A percentile compares a stretch with the other conserved stretches of the same genome.
phyloP scores from a whole-genome alignment of 164 flowering plant species.

The Annona squamosa region DNA sequence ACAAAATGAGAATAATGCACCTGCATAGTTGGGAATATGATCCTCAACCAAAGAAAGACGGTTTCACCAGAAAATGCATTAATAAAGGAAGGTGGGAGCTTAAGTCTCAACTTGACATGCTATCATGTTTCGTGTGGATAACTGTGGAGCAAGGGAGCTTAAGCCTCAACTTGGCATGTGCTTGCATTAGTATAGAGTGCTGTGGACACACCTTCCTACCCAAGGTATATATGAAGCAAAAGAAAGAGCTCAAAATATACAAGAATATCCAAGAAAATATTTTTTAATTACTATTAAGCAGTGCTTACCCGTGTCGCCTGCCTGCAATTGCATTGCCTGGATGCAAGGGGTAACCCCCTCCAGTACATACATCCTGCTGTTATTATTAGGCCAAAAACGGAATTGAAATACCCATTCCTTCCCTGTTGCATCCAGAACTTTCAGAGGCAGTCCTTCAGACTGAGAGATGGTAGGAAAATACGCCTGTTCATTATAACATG shows the following conservation, averaged over 20 bases:
- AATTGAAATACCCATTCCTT: conserved; percentile 87
- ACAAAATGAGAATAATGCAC: background rate
- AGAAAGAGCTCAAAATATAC: background rate
- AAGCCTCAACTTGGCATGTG: too few relatives aligned
- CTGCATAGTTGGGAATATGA: background rate
- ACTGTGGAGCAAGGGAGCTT: too few relatives aligned
- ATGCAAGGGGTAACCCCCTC: conserved; percentile 95
- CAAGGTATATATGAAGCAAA: background rate
- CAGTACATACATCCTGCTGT: conserved; percentile 96
- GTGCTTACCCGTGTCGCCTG: conserved; percentile 80
- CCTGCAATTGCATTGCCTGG: conserved; percentile 88
- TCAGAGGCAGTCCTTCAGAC: conserved; percentile 85
- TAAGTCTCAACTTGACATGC: too few relatives aligned
- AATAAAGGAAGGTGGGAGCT: too few relatives aligned
- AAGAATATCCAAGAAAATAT: background rate
- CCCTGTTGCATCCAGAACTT: conserved; percentile 81
- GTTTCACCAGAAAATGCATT: background rate
- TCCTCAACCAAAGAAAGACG: background rate
- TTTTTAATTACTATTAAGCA: background rate
- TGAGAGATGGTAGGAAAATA: conserved; percentile 79
- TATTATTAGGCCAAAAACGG: conserved; percentile 95
- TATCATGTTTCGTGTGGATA: too few relatives aligned
- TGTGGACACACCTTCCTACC: background rate
- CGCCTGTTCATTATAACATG: conserved; percentile 42
- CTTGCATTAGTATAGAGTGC: background rate